Evolutionary conservation across 192 early-diverging fungal genomes (phyloP).

Genomic region (Geosiphon pyriformis): DNA sequence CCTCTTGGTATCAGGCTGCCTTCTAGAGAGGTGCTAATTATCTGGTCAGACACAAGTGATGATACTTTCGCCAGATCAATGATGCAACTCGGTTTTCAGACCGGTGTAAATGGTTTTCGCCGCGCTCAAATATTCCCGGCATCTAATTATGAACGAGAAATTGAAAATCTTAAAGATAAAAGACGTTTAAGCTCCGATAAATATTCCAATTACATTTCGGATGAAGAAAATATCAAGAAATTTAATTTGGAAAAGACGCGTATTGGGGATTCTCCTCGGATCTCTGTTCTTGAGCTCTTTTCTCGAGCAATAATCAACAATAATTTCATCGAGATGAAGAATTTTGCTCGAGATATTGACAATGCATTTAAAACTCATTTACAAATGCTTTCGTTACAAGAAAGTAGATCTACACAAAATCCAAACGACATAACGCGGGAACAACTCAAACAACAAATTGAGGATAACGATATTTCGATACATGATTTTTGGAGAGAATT

Average conservation of each 20-base stretch:
- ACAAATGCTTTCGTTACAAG: not conserved
- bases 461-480: slow-evolving; percentile 4
- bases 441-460: not conserved
- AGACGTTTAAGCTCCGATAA: not conserved
- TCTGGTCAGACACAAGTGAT: not conserved
- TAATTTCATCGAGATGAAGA: not conserved
- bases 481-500: slow-evolving; percentile 13
- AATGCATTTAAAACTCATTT: not conserved
- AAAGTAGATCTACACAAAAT: no score
- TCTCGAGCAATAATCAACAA: not conserved
- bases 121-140: not conserved
- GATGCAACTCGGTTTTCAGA: not conserved
- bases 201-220: not conserved
- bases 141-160: not conserved
- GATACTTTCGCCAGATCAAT: not conserved
- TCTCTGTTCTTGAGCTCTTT: not conserved
- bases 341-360: slow-evolving; percentile 1
- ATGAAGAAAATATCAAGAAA: not conserved
- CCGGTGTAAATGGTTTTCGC: not conserved
- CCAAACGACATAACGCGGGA: not conserved
- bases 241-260: not conserved
- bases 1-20: no score
- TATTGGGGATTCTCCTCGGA: not conserved
- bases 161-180: slow-evolving; percentile 1
- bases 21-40: not conserved